A percentile compares a stretch with the other conserved stretches of the same genome.
These are phyloP conservation scores for Colletotrichum costaricense DNA, from an alignment of 2,329 filamentous ascomycete species.

Conservation along the genomic window DNA sequence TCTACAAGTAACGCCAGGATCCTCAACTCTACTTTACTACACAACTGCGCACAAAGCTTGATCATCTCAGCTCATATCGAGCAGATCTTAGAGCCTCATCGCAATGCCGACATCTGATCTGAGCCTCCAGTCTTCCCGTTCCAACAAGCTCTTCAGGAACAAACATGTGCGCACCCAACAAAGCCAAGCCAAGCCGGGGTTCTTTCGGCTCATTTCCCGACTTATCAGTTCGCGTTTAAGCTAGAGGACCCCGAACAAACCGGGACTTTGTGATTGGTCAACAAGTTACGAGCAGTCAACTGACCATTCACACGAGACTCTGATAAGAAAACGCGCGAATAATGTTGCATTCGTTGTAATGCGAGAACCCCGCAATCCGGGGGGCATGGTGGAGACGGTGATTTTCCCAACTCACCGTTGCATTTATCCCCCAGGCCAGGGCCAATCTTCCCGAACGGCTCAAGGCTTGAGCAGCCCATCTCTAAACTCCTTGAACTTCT, in stretches of 20 bases:
- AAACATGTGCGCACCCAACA: not conserved
- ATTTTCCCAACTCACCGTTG: not conserved
- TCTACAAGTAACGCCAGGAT: too few relatives aligned
- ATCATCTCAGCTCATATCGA: not conserved
- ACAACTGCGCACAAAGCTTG: not conserved
- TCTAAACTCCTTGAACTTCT: not conserved
- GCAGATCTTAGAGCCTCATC: not conserved
- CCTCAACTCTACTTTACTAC: not conserved
- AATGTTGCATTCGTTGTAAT: slow-evolving; percentile 1
- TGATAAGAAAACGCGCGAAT: slow-evolving; percentile 11
- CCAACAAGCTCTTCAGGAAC: too few relatives aligned
- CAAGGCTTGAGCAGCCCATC: not conserved
- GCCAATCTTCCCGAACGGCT: not conserved
- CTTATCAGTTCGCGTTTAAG: not conserved
- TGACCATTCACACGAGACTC: not conserved
- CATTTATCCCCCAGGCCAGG: slow-evolving; percentile 15
- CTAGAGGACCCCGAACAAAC: not conserved
- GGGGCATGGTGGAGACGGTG: not conserved
- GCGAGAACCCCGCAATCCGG: slow-evolving; percentile 9
- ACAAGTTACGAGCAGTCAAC: not conserved
- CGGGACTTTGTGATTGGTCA: not conserved
- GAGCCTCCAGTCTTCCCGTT: not conserved
- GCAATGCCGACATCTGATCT: not conserved
- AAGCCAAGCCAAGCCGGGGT: not conserved
- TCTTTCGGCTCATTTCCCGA: not conserved